phyloP scores from a whole-genome alignment of 2,329 filamentous ascomycete genomes.

The Fusarium floridanum region DNA sequence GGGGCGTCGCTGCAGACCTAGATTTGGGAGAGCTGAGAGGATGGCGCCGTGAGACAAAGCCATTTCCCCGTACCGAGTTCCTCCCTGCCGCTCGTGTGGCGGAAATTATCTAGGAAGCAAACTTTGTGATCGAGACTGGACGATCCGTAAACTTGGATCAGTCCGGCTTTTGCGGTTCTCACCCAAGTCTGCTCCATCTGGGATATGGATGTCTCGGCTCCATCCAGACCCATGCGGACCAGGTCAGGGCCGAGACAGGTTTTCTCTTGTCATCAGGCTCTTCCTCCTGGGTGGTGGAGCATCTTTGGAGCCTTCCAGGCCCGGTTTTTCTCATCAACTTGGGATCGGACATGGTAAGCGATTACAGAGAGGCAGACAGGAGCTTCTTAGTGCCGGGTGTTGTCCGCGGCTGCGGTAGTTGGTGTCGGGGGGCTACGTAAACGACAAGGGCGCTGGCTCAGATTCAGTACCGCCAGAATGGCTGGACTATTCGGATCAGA shows the following conservation, averaged over 20 bases:
- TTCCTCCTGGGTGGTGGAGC: constrained; percentile 16
- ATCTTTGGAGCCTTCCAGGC: constrained; percentile 2
- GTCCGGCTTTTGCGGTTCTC: neutral
- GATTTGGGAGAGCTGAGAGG: neutral
- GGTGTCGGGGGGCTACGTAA: constrained; percentile 21
- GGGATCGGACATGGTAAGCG: constrained; percentile 6
- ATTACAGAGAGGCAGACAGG: neutral
- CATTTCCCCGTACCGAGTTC: constrained; percentile 2
- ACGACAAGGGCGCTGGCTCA: constrained; percentile 22
- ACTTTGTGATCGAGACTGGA: neutral
- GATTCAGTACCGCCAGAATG: constrained; percentile 34
- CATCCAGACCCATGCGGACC: constrained; percentile 28
- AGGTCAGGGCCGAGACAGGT: constrained; percentile 28
- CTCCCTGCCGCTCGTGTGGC: neutral
- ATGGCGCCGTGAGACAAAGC: constrained; percentile 11
- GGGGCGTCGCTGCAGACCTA: neutral
- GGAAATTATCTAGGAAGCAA: neutral
- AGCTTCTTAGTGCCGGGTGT: constrained; percentile 27
- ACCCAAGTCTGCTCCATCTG: neutral
- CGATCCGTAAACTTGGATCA: neutral
- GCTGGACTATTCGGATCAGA: constrained; percentile 32
- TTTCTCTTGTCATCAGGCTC: constrained; percentile 7
- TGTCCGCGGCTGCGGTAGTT: constrained; percentile 31
- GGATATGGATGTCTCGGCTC: constrained; percentile 30
- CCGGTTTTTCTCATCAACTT: constrained; percentile 28